Percentiles rank a stretch among this genome's conserved stretches.
Conservation (phyloP, 1,284 basidiomycete genomes). For the Rhodotorula glutinis region DNA sequence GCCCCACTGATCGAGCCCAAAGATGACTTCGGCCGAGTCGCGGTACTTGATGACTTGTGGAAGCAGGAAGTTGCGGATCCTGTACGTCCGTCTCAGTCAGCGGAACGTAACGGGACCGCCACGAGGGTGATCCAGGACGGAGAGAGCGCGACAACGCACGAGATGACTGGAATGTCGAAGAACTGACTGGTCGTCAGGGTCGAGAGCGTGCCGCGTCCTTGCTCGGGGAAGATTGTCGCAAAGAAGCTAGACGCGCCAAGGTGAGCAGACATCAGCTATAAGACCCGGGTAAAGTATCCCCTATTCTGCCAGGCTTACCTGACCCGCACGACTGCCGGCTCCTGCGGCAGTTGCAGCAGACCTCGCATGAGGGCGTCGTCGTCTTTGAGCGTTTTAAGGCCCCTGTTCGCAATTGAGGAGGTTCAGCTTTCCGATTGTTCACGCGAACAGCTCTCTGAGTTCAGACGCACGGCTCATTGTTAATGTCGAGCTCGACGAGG, state of each 20-base stretch:
- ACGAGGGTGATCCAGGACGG: too few species aligned
- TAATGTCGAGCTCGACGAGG: constrained; percentile 29
- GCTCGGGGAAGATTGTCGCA: constrained; percentile 17
- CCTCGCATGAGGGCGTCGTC: constrained; percentile 32
- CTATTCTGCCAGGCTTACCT: constrained; percentile 4
- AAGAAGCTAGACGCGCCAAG: too few species aligned
- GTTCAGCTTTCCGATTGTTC: neutral
- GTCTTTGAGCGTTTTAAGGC: constrained; percentile 11
- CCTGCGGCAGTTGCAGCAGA: constrained; percentile 23
- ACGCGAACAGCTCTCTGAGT: too few species aligned
- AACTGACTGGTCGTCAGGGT: constrained; percentile 17
- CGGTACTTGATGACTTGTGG: constrained; percentile 30
- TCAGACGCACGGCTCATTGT: constrained; percentile 24
- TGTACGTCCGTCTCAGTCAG: neutral
- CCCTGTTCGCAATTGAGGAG: neutral
- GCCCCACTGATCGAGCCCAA: constrained; percentile 14
- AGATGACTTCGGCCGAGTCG: constrained; percentile 17
- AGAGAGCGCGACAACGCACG: too few species aligned
- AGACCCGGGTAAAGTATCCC: too few species aligned
- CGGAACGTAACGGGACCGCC: fast-evolving
- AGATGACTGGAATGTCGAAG: constrained; percentile 34
- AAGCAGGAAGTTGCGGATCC: constrained; percentile 31
- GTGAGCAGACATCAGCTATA: too few species aligned
- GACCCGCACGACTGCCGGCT: constrained; percentile 25
- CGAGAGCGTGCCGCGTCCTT: constrained; percentile 14